Evolutionary conservation across 2,329 filamentous ascomycete genomes (phyloP), one percentile per base, ranked within the genome.

Genomic region (Claviceps capensis): DNA sequence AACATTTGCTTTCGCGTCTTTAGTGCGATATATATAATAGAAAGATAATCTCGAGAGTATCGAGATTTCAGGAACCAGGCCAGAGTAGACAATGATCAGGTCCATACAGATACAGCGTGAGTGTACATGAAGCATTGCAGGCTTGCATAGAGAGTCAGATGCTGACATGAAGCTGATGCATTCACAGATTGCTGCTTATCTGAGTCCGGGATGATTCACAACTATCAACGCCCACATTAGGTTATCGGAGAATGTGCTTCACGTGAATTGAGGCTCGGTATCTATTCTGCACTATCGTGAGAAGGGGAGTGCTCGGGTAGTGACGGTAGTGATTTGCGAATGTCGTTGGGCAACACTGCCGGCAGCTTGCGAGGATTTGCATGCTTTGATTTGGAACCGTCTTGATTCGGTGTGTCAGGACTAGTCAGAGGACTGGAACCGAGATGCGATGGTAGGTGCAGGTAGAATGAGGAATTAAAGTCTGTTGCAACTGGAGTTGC

Each of bases 241-340:
- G 34, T 22, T 8, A 37, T 37, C n/a, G 13, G n/a, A 22, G 5
- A 8, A 19, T 17, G 57, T 26, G 62, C 36, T 26, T 26, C 6
- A 5, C 19, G 13, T 34, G 9, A 34, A 38, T 36, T 22, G 14
- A 5, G n/a, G 23, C 45, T n/a, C 23, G 11, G 11, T 48, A 14
- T 3, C 41, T 22, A 52, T 26, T 26, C 23, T 71, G 64, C 55
- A 69, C 65, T 3, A 69, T 71, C 42, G 72, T 67, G 48, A 69
- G 55, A 56, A 14, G 51, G 22, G 14, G 55, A 52, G 37, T 61
- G 55, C 49, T 61, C 58, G 6, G 58, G 58, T 7, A 61, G 56
- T 34, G 57, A 59, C 7, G 59, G 72, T 2, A 75, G 60, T 3
- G 71, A 71, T 53, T 74, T 74, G 40, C 70, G 66, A 13, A 63